Percentiles rank a stretch among this genome's conserved stretches.
These are phyloP conservation scores for Clavispora fructus DNA, from an alignment of 805 yeast species.

Conservation along the genomic window DNA sequence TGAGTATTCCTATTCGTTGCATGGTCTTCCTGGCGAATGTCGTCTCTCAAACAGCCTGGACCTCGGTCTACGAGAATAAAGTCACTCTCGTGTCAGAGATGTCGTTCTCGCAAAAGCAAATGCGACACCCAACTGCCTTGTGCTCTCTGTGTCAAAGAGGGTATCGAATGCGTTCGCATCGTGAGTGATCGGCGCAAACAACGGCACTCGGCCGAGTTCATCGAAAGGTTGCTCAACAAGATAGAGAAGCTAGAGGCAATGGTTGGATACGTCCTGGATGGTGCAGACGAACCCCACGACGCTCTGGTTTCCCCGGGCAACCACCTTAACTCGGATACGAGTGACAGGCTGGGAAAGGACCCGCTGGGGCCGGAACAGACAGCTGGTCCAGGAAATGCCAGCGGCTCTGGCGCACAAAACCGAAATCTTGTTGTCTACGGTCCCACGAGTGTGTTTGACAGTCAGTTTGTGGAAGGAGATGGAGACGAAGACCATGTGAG, in stretches of 20 bases:
- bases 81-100: constrained; percentile 1
- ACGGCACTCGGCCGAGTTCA: constrained; percentile 1
- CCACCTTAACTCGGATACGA: background rate
- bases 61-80: background rate
- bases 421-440: background rate
- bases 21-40: background rate
- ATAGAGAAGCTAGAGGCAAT: background rate
- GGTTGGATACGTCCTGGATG: background rate
- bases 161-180: constrained; percentile 1
- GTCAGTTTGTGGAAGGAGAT: background rate
- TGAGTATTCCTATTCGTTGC: background rate
- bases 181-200: constrained; percentile 1
- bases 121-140: constrained; percentile 3
- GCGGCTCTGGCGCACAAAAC: background rate
- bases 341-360: too few relatives aligned
- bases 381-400: background rate
- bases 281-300: background rate
- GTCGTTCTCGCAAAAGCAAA: constrained; percentile 1
- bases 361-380: too few relatives aligned
- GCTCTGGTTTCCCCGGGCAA: background rate
- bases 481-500: background rate
- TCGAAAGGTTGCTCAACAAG: background rate
- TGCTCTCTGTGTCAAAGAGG: background rate
- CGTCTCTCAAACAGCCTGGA: background rate
- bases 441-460: constrained; percentile 1